phyloP scores from a whole-genome alignment of 2,329 filamentous ascomycete species.

The Colletotrichum salicis region DNA sequence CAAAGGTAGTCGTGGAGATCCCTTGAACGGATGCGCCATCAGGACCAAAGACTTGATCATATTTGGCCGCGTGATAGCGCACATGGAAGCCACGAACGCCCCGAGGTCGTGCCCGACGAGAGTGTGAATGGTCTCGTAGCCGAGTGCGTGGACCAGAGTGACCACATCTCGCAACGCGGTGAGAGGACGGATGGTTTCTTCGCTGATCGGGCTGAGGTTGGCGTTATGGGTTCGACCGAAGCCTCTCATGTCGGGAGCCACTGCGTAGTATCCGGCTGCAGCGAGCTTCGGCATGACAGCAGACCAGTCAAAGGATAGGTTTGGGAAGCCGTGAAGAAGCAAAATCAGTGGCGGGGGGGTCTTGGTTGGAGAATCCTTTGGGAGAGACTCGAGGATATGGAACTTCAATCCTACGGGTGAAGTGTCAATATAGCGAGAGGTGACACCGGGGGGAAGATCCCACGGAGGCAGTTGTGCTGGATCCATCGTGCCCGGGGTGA shows the following conservation, averaged over 20 bases:
- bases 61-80: constrained; percentile 71
- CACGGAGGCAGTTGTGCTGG: constrained; percentile 1
- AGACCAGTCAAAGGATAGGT: constrained; percentile 77
- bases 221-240: constrained; percentile 67
- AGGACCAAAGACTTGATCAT: constrained; percentile 70
- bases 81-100: constrained; percentile 67
- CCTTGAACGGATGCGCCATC: constrained; percentile 74
- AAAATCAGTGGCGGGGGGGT: constrained; percentile 61
- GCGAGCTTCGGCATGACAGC: constrained; percentile 70
- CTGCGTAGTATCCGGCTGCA: constrained; percentile 69
- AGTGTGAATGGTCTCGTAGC: constrained; percentile 66
- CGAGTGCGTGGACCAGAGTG: constrained; percentile 68
- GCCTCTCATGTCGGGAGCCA: constrained; percentile 75
- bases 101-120: constrained; percentile 76
- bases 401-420: constrained; percentile 66
- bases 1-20: constrained; percentile 59
- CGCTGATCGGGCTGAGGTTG: background rate
- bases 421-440: constrained; percentile 63
- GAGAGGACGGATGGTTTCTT: constrained; percentile 60
- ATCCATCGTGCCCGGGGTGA: background rate
- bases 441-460: constrained; percentile 62
- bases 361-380: constrained; percentile 41
- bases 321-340: constrained; percentile 74
- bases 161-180: constrained; percentile 71
- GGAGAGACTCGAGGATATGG: constrained; percentile 68